Percentiles rank a stretch among this genome's conserved stretches.
phyloP scores from a whole-genome alignment of 345 rosid genomes.

The Corchorus capsularis region DNA sequence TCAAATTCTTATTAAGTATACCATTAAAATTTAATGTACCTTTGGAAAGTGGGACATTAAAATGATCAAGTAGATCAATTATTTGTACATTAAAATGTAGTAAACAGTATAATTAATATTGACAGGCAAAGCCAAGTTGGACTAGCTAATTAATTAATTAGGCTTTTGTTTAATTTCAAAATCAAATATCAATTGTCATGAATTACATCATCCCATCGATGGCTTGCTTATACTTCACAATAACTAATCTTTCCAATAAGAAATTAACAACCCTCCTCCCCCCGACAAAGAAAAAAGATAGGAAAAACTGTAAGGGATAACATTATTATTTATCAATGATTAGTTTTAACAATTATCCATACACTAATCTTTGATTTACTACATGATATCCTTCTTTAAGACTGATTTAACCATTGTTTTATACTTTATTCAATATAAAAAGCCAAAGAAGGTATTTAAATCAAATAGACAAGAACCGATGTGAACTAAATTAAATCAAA shows the following conservation, averaged over 20 bases:
- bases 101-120: slow-evolving; percentile 1
- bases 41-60: neutral
- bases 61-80: neutral
- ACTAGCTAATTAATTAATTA: neutral
- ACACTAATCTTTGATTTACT: neutral
- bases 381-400: neutral
- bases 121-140: neutral
- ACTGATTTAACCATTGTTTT: neutral
- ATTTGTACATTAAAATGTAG: neutral
- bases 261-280: no score
- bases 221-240: neutral
- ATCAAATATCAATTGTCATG: neutral
- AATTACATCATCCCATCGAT: neutral
- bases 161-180: neutral
- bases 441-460: neutral
- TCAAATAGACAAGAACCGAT: neutral
- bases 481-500: neutral
- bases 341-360: no score
- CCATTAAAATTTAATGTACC: no score
- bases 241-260: no score
- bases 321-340: no score
- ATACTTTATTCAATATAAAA: neutral
- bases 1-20: no score
- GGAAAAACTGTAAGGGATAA: no score
- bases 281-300: no score